A percentile compares a stretch with the other conserved stretches of the same genome.
Conservation (phyloP, 495 filamentous ascomycete species). For the Trichoderma asperelloides region DNA sequence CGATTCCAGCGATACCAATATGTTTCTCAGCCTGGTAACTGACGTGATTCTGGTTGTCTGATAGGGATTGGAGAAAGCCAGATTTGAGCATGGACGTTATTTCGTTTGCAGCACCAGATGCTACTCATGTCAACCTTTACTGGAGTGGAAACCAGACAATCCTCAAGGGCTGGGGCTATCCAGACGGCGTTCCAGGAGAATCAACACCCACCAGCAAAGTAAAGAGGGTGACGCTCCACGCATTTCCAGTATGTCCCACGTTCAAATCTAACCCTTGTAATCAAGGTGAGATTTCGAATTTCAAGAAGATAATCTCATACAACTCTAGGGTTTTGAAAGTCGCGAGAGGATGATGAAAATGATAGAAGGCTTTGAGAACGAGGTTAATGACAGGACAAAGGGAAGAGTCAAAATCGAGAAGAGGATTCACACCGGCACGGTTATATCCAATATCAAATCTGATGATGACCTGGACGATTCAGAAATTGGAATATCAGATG, state of each 20-base stretch:
- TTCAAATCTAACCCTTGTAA: too few species aligned
- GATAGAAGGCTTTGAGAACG: not conserved
- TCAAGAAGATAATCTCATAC: not conserved
- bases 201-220: not conserved
- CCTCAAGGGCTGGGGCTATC: not conserved
- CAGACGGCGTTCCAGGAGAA: not conserved
- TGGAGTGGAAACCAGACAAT: not conserved
- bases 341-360: not conserved
- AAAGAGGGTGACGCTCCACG: not conserved
- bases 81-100: not conserved
- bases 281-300: too few species aligned
- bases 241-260: not conserved
- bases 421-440: not conserved
- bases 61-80: not conserved
- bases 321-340: not conserved
- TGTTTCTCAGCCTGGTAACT: not conserved
- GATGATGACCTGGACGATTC: not conserved
- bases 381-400: not conserved
- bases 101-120: not conserved
- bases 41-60: not conserved
- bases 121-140: not conserved
- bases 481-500: not conserved
- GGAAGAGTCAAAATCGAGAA: not conserved
- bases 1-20: not conserved
- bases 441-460: not conserved